These are phyloP conservation scores for Pseudodiploospora longispora DNA, from an alignment of 2,329 filamentous ascomycete genomes.

Conservation along the genomic window DNA sequence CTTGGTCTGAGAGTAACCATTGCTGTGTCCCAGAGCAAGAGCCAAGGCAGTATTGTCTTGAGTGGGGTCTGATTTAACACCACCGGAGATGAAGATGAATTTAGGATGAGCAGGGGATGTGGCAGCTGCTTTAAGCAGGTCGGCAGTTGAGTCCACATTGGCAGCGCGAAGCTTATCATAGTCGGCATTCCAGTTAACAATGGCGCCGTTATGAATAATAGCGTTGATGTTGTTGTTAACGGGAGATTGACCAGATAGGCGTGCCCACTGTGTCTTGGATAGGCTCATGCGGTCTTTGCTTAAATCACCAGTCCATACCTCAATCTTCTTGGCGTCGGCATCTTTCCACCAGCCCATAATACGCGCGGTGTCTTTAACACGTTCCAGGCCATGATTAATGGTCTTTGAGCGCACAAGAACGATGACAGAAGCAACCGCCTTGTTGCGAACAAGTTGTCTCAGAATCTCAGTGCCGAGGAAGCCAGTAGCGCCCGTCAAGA, in stretches of 20 bases:
- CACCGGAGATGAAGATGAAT: constrained; percentile 17
- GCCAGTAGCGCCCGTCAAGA: constrained; percentile 13
- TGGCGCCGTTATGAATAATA: constrained; percentile 74
- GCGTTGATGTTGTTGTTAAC: constrained; percentile 52
- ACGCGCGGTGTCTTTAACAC: constrained; percentile 2
- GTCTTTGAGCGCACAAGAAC: constrained; percentile 4
- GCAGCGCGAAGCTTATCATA: constrained; percentile 64
- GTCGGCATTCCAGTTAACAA: constrained; percentile 70
- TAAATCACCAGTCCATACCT: constrained; percentile 4
- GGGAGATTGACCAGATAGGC: constrained; percentile 28
- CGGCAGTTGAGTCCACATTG: constrained; percentile 50
- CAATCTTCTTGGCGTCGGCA: constrained; percentile 2
- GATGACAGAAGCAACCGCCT: constrained; percentile 1
- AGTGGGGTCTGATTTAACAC: constrained; percentile 4
- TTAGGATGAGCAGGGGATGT: constrained; percentile 10
- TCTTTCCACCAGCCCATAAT: constrained; percentile 6
- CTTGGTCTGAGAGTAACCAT: constrained; percentile 16
- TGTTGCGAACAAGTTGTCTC: constrained; percentile 4
- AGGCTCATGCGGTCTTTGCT: constrained; percentile 65
- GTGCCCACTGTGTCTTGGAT: constrained; percentile 51
- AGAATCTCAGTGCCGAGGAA: constrained; percentile 10
- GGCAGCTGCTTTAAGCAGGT: constrained; percentile 11
- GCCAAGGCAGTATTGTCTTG: background rate
- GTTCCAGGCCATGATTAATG: background rate
- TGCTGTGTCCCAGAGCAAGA: background rate